These are phyloP conservation scores for Krasilnikovozyma curviuscula DNA, from an alignment of 768 basidiomycete genomes.

Conservation along the genomic window DNA sequence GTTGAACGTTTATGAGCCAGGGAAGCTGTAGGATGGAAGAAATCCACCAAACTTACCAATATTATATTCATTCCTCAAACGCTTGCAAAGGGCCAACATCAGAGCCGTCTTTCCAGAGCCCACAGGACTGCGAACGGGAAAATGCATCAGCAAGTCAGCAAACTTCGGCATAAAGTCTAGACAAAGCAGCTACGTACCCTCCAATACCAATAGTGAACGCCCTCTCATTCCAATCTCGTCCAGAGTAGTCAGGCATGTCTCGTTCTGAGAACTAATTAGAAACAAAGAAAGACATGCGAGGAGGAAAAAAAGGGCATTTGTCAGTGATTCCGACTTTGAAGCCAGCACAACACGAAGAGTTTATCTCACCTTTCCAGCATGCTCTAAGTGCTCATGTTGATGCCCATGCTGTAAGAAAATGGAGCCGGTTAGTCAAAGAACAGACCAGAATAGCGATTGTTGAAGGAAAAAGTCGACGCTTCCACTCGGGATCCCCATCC, in stretches of 20 bases:
- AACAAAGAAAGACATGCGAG: neutral
- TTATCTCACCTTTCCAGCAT: slow-evolving; percentile 55
- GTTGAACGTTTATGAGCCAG: too few relatives aligned
- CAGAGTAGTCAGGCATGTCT: slow-evolving; percentile 72
- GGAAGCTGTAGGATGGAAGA: neutral
- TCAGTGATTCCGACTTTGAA: neutral
- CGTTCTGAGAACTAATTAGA: slow-evolving; percentile 79
- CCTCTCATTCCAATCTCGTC: slow-evolving; percentile 70
- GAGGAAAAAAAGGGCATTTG: neutral
- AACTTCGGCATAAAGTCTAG: neutral
- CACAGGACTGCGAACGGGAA: slow-evolving; percentile 46
- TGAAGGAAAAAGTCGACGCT: neutral
- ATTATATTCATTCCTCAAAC: slow-evolving; percentile 63
- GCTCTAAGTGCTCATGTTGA: slow-evolving; percentile 78
- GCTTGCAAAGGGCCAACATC: slow-evolving; percentile 70
- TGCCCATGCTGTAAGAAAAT: slow-evolving; percentile 53
- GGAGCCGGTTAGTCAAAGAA: neutral
- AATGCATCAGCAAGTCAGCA: neutral
- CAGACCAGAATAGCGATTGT: neutral
- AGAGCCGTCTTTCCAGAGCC: slow-evolving; percentile 94
- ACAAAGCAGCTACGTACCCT: slow-evolving; percentile 40
- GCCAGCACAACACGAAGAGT: neutral
- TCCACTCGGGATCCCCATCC: neutral
- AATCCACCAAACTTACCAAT: slow-evolving; percentile 44
- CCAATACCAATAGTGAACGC: slow-evolving; percentile 98